phyloP scores from a whole-genome alignment of 805 yeast genomes.

The Gaillardinia entomophila region DNA sequence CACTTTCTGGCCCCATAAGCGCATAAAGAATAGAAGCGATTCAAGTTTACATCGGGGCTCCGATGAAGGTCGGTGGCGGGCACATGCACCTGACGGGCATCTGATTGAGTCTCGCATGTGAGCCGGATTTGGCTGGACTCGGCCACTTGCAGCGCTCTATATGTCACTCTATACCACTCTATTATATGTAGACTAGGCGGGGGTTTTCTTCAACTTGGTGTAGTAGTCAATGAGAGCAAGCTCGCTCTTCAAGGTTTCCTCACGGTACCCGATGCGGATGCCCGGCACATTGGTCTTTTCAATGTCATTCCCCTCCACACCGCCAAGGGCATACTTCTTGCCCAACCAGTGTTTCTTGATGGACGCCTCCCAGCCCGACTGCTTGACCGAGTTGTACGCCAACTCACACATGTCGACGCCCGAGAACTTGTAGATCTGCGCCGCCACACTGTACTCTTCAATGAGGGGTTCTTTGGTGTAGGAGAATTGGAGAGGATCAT shows the following conservation, averaged over 20 bases:
- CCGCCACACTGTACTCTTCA: slow-evolving; percentile 97
- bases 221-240: slow-evolving; percentile 62
- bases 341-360: slow-evolving; percentile 95
- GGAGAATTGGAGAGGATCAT: slow-evolving; percentile 95
- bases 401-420: slow-evolving; percentile 97
- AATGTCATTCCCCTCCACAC: slow-evolving; percentile 79
- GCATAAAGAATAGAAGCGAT: slow-evolving; percentile 1
- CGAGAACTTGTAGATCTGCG: slow-evolving; percentile 91
- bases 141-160: too few species aligned
- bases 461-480: slow-evolving; percentile 96
- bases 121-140: too few species aligned
- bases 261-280: slow-evolving; percentile 76
- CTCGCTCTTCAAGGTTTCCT: slow-evolving; percentile 71
- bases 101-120: too few species aligned
- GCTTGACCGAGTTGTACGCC: slow-evolving; percentile 86
- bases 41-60: not conserved
- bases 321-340: slow-evolving; percentile 47
- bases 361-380: slow-evolving; percentile 88
- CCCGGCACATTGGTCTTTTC: slow-evolving; percentile 95
- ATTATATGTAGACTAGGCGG: not conserved
- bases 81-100: too few species aligned
- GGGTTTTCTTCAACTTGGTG: slow-evolving; percentile 19
- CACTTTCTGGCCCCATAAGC: slow-evolving; percentile 4
- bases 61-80: too few species aligned
- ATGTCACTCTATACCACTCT: too few species aligned